A percentile compares a stretch with the other conserved stretches of the same genome.
These are phyloP conservation scores for Ogataea neopini DNA, from an alignment of 805 yeast species.

Conservation along the genomic window DNA sequence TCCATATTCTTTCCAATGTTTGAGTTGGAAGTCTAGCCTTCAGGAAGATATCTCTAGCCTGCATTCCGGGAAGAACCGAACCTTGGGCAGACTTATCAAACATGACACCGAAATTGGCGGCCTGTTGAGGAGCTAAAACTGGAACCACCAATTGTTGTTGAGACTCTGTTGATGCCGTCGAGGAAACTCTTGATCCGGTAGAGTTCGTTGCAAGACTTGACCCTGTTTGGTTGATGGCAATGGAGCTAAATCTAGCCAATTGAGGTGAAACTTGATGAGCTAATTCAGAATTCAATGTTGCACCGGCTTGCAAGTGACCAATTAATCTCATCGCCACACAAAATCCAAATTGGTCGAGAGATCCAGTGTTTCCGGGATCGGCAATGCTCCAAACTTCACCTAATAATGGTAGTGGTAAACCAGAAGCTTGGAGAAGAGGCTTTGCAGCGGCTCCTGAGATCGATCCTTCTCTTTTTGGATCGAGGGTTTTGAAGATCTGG, in stretches of 20 bases:
- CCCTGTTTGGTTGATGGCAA: slow-evolving; percentile 37
- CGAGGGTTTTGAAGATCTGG: slow-evolving; percentile 76
- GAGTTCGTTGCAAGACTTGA: slow-evolving; percentile 29
- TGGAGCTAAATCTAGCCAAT: slow-evolving; percentile 56
- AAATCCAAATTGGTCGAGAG: slow-evolving; percentile 77
- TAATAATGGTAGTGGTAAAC: slow-evolving; percentile 70
- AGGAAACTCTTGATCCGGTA: slow-evolving; percentile 38
- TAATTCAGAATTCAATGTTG: slow-evolving; percentile 51
- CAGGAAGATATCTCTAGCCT: slow-evolving; percentile 81
- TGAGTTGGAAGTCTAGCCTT: slow-evolving; percentile 85
- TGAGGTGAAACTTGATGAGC: slow-evolving; percentile 55
- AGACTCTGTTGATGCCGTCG: slow-evolving; percentile 32
- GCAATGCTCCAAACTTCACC: slow-evolving; percentile 95
- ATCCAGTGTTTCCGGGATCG: slow-evolving; percentile 88
- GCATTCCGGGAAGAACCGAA: slow-evolving; percentile 65
- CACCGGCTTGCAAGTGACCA: slow-evolving; percentile 82
- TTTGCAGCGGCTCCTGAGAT: slow-evolving; percentile 89
- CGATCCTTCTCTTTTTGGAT: slow-evolving; percentile 73
- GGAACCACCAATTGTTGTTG: slow-evolving; percentile 43
- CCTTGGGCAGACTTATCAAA: slow-evolving; percentile 66
- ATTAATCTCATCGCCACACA: slow-evolving; percentile 85
- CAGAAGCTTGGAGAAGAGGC: slow-evolving; percentile 80
- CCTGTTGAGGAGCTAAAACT: slow-evolving; percentile 56
- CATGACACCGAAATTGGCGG: slow-evolving; percentile 64
- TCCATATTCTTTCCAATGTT: slow-evolving; percentile 85